Base-by-base conservation (phyloP, 768 basidiomycete species). In the Chiua virens region DNA sequence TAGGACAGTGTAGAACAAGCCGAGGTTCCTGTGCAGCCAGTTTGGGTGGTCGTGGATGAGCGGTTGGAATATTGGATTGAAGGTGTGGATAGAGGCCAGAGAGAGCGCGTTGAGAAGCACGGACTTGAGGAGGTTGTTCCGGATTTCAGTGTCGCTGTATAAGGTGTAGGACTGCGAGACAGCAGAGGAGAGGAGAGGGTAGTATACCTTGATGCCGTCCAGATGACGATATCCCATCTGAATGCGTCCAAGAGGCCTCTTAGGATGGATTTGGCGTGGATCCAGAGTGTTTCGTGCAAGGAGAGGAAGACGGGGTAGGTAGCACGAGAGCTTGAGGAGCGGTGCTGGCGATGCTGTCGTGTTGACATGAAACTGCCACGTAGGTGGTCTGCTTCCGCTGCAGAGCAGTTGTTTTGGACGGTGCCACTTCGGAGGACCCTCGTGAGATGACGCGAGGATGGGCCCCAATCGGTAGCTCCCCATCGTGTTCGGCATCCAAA, bases 221-320 rank as follows among this genome's bases (percentile, higher is more conserved):
- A 68, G 34, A 83, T 49, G 45, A 90, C 84, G 22, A 79, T 64
- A 65, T 83, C 79, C 86, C 87, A 89, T 27, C 87, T 79, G 65
- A 81, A 87, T 14, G 88, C 80, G 70, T 92, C 89, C 37, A 79
- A 61, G 11, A 91, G 63, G 15, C 89, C 90, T 10, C 69, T 68
- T 58, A 74, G 74, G 14, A 79, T 75, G 72, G 83, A 91, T 45
- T 66, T 73, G 10, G 81, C 52, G 59, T 91, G 89, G 4, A 89
- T 71, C 60, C 71, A 64, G 17, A 80, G 62, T 0, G 88, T 83
- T 22, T 87, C 79, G 14, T 74, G 75, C 4, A 86, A 55, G 2
- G 88, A 77, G 8, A 91, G 75, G 66, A 91, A 92, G 13, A 74
- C 65, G 1, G 90, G 89, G 67, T 91, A 92, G 3, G 76, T 66